phyloP scores from a whole-genome alignment of 2,329 filamentous ascomycete species.

The Alternaria sp. region DNA sequence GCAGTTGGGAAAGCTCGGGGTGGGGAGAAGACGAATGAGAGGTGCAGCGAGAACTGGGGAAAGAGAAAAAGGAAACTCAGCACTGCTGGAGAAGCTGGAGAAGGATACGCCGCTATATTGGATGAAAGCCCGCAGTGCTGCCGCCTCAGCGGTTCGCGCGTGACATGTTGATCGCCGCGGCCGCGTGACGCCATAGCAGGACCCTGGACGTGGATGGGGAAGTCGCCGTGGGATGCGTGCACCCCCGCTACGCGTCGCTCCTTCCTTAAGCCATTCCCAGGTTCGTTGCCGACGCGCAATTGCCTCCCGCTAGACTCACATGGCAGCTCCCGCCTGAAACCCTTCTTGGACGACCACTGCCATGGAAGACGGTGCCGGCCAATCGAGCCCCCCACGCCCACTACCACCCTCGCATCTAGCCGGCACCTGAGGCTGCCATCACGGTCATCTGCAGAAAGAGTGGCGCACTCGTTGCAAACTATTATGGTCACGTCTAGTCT shows the following conservation, averaged over 20 bases:
- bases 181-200: slow-evolving; percentile 27
- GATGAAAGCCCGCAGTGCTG: slow-evolving; percentile 5
- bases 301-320: slow-evolving; percentile 15
- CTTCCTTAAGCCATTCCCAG: slow-evolving; percentile 1
- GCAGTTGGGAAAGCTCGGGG: neutral
- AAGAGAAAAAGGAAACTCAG: slow-evolving; percentile 8
- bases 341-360: slow-evolving; percentile 11
- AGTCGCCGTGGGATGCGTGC: slow-evolving; percentile 11
- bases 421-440: slow-evolving; percentile 19
- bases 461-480: neutral
- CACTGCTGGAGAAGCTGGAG: slow-evolving; percentile 6
- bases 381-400: slow-evolving; percentile 17
- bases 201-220: slow-evolving; percentile 13
- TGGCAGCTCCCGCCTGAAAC: slow-evolving; percentile 18
- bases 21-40: slow-evolving; percentile 15
- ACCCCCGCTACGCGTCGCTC: slow-evolving; percentile 20
- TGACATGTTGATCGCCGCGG: slow-evolving; percentile 21
- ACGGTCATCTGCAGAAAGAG: slow-evolving; percentile 28
- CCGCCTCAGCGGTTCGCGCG: slow-evolving; percentile 27
- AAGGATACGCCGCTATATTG: slow-evolving; percentile 18
- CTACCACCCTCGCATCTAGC: slow-evolving; percentile 5
- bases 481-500: slow-evolving; percentile 8
- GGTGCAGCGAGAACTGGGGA: slow-evolving; percentile 8
- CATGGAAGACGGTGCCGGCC: slow-evolving; percentile 3
- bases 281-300: slow-evolving; percentile 12